Base-by-base conservation (phyloP, 2,329 filamentous ascomycete genomes). In the Tolypocladium amazonense region DNA sequence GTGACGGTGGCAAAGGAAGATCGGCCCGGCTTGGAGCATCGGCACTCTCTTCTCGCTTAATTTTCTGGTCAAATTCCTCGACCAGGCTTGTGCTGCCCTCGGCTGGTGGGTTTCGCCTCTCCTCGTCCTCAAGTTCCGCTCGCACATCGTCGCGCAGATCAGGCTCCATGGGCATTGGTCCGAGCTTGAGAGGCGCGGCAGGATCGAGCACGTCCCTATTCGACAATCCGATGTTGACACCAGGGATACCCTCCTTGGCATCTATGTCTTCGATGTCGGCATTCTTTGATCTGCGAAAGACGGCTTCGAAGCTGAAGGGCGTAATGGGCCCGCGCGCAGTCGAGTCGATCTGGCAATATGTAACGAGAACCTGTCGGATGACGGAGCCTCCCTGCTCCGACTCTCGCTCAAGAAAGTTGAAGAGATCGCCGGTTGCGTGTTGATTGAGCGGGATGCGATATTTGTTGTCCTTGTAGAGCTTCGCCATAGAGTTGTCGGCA, bases 401-500 rank as follows among this genome's bases (percentile, higher is more conserved):
- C 63, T 96, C 92, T n/a, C 87, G 86, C 72, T 97, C 92, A 0
- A 99, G 79, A 66, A 93, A 96, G 66, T 92, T 89, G 68, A 96
- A 88, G 11, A 97, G 81, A 62, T 89, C 89, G 60, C 86, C 87
- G 60, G 89, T 92, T 0, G 92, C 87, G 66, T 92, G 88, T 60
- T 88, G 87, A 67, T 92, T 97, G n/a, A 99, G 77, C 0, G 91
- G 91, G 41, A 99, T 81, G 15, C 91, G 85, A 71, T 97, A 99
- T 72, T 91, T 94, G 78, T 92, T 93, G 59, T 86, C 84, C 47
- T 85, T 83, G 72, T 97, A 99, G 3, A 94, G 78, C 71, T 88
- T 90, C 8, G 89, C 88, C n/a, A 88, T 82, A 1, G 83, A 72
- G 69, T 94, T 95, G 61, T 90, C 87, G 45, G 85, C 79, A 11